Conservation (phyloP, 768 basidiomycete species). For the Boletus rex-veris region DNA sequence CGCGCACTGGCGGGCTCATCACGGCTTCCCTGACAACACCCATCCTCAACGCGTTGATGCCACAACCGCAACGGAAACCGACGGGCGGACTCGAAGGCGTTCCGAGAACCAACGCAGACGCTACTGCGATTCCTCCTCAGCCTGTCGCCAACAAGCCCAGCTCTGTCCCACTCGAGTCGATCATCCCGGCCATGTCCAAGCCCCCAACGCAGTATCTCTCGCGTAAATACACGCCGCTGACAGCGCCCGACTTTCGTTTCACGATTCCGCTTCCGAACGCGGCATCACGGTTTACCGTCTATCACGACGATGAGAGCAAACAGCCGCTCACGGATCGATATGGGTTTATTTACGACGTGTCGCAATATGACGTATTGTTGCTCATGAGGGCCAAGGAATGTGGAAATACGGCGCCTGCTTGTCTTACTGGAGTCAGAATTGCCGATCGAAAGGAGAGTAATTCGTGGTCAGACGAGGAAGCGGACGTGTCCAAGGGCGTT, state of each 20-base stretch:
- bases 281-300: conserved; percentile 51
- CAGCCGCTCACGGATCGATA: conserved; percentile 79
- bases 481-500: conserved; percentile 31
- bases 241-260: conserved; percentile 71
- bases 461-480: conserved; percentile 69
- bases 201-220: conserved; percentile 85
- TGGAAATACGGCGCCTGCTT: conserved; percentile 74
- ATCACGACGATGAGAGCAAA: conserved; percentile 49
- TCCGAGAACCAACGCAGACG: conserved; percentile 10
- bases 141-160: conserved; percentile 31
- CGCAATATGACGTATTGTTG: conserved; percentile 75
- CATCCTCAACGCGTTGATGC: conserved; percentile 56
- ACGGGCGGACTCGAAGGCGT: conserved; percentile 27
- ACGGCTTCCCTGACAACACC: conserved; percentile 49
- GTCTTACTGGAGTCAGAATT: conserved; percentile 83
- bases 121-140: conserved; percentile 16
- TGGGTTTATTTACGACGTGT: conserved; percentile 88
- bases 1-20: conserved; percentile 37
- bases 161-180: conserved; percentile 72
- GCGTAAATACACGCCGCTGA: conserved; percentile 67
- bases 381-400: conserved; percentile 71
- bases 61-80: conserved; percentile 46
- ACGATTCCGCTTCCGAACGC: conserved; percentile 57
- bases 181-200: conserved; percentile 74
- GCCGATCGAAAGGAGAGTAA: conserved; percentile 80